Evolutionary conservation across 2,329 filamentous ascomycete genomes (phyloP).

Genomic region (Aspergillus brasiliensis): DNA sequence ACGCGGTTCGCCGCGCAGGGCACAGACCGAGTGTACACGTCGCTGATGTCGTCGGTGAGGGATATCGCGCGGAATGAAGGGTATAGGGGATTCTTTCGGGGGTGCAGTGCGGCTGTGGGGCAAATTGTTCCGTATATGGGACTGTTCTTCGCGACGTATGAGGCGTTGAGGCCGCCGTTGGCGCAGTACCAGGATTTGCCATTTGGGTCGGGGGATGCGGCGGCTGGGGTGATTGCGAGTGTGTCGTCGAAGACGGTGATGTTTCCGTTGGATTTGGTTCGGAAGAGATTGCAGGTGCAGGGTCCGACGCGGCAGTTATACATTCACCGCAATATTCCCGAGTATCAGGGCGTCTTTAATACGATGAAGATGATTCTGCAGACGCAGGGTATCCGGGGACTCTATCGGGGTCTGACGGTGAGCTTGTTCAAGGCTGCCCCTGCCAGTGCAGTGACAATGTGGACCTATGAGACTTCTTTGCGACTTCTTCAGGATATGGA

Average conservation of each 20-base stretch:
- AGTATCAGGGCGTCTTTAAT: slow-evolving; percentile 69
- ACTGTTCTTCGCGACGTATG: slow-evolving; percentile 89
- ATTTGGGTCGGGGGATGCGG: slow-evolving; percentile 78
- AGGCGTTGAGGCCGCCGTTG: slow-evolving; percentile 67
- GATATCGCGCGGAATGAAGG: slow-evolving; percentile 80
- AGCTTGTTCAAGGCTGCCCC: slow-evolving; percentile 92
- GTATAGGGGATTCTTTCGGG: slow-evolving; percentile 78
- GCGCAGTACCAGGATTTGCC: slow-evolving; percentile 52
- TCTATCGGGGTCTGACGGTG: slow-evolving; percentile 87
- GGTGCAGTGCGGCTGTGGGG: slow-evolving; percentile 74
- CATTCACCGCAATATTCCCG: slow-evolving; percentile 83
- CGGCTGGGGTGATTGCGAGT: slow-evolving; percentile 77
- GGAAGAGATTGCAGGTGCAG: slow-evolving; percentile 93
- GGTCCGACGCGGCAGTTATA: slow-evolving; percentile 80
- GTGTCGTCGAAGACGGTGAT: slow-evolving; percentile 83
- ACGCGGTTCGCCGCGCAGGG: slow-evolving; percentile 98
- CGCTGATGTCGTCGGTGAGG: slow-evolving; percentile 66
- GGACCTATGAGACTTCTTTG: slow-evolving; percentile 84
- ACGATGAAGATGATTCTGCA: slow-evolving; percentile 70
- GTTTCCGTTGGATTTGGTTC: slow-evolving; percentile 88
- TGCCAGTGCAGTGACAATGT: slow-evolving; percentile 89
- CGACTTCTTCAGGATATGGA: slow-evolving; percentile 54
- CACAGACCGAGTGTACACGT: slow-evolving; percentile 73
- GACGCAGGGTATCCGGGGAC: slow-evolving; percentile 73
- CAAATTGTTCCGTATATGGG: slow-evolving; percentile 98